Evolutionary conservation across 495 filamentous ascomycete species (phyloP).

Genomic region (Aspergillus egyptiacus): DNA sequence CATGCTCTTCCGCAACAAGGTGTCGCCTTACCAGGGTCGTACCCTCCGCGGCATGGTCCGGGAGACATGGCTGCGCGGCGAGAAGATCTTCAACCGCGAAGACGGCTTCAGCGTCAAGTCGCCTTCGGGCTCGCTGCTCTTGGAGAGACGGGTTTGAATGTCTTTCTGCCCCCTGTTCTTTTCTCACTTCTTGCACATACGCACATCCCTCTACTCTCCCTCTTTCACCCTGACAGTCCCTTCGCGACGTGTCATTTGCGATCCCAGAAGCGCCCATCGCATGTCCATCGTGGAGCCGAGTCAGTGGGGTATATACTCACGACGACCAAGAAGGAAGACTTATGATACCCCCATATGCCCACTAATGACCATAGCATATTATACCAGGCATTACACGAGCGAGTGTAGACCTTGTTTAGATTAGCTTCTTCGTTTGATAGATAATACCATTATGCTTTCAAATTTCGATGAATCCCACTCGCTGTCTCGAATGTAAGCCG

Average conservation of each 20-base stretch:
- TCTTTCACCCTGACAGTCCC: neutral
- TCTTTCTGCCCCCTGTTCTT: neutral
- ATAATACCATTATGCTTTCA: conserved; percentile 3
- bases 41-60: conserved; percentile 71
- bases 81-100: conserved; percentile 61
- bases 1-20: conserved; percentile 96
- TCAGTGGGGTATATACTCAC: neutral
- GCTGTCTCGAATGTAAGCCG: neutral
- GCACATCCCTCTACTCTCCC: neutral
- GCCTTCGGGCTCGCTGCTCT: conserved; percentile 54
- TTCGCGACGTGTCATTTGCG: neutral
- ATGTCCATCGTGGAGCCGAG: neutral
- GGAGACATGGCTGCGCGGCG: conserved; percentile 86
- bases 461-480: neutral
- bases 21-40: conserved; percentile 85
- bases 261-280: neutral
- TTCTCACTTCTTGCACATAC: neutral
- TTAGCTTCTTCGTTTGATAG: conserved; percentile 5
- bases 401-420: conserved; percentile 13
- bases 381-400: conserved; percentile 10
- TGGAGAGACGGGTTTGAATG: conserved; percentile 49
- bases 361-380: conserved; percentile 14
- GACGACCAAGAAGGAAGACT: neutral
- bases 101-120: conserved; percentile 55
- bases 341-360: conserved; percentile 13